Evolutionary conservation across 2,329 filamentous ascomycete species (phyloP), one percentile per base, ranked within the genome.

Genomic region (Elsinoe australis): DNA sequence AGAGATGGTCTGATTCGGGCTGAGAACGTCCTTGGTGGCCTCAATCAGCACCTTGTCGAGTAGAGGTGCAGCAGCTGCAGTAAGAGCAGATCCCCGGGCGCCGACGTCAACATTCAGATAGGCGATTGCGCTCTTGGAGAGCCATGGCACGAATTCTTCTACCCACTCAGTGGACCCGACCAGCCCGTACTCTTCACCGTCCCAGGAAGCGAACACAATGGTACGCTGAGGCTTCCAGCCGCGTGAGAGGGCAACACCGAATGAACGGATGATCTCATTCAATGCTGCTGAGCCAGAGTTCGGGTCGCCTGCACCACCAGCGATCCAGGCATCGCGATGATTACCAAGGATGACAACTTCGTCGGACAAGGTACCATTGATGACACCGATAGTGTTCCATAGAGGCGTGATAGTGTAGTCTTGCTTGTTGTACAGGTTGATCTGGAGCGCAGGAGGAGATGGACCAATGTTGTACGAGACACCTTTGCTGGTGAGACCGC

Each of bases 341-440:
- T 94, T 95, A n/a, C 89, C 88, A 24, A 96, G 70, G 3, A 98
- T 75, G 36, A 98, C 73, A 1, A 95, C 87, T 60, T 95, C 88
- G 57, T 95, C 81, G 0, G 80, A 72, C 28, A 92, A 79, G 0
- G 83, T 85, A 7, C 90, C 92, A 58, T 95, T 95, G 63, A 98
- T 86, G 36, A 92, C 73, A 35, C 90, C 90, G 54, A 96, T 90
- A 2, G 92, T 86, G 61, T 98, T 84, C 71, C 71, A 74, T 5
- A 73, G 56, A 2, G 71, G 71, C 5, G 71, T 74, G 1, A 65
- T 73, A 17, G 68, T 65, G 48, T 73, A 73, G 21, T 74, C 68
- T 52, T 72, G 69, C 52, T 71, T 64, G 53, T 74, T 74, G 47
- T 71, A 61, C 4, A 74, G 61, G 49, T 73, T 72, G 33, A 74